These are phyloP conservation scores for Silene latifolia DNA, from an alignment of 148 eudicot genomes.

Conservation along the genomic window DNA sequence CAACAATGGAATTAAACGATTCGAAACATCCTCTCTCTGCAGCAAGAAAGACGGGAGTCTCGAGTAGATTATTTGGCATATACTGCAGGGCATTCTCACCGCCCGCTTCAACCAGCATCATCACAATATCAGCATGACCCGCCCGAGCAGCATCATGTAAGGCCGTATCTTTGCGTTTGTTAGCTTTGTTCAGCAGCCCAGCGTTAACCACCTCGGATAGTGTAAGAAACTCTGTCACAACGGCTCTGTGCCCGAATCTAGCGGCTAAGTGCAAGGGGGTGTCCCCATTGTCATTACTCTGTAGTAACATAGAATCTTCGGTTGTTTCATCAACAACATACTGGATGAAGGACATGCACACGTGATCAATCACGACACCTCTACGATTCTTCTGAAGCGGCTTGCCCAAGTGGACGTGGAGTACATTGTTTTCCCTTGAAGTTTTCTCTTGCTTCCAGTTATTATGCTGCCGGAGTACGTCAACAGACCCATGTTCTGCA, in stretches of 20 bases:
- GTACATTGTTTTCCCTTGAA: neutral
- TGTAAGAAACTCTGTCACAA: neutral
- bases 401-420: neutral
- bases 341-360: neutral
- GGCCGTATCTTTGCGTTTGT: neutral
- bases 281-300: conserved; percentile 2
- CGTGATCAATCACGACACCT: neutral
- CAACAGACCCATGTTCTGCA: neutral
- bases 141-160: conserved; percentile 17
- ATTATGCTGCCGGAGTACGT: neutral
- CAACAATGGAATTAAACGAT: neutral
- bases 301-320: neutral
- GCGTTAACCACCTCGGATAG: neutral
- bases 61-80: neutral
- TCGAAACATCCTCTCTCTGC: neutral
- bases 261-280: conserved; percentile 15
- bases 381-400: neutral
- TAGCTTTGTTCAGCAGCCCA: neutral
- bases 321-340: neutral
- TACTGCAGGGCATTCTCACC: neutral
- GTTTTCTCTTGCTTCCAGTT: neutral
- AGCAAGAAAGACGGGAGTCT: neutral
- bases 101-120: neutral
- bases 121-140: neutral
- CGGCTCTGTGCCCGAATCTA: neutral